Evolutionary conservation across 805 yeast species (phyloP).

Genomic region (Wickerhamiella cacticola): DNA sequence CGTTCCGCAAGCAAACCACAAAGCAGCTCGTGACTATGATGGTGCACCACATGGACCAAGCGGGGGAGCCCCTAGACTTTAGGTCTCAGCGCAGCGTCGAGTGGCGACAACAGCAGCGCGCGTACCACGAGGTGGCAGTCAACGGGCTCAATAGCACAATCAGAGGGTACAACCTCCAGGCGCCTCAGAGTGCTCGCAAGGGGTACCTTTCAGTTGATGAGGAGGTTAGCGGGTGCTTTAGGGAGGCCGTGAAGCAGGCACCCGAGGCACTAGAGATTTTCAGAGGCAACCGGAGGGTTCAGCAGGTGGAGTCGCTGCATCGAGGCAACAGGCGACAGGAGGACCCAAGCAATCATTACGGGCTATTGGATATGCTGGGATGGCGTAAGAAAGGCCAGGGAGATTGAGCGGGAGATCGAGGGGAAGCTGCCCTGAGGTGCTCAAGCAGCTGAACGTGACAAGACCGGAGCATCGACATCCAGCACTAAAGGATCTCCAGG

Average conservation of each 20-base stretch:
- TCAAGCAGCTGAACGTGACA: too few species aligned
- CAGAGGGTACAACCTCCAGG: conserved; percentile 50
- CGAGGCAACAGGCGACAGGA: conserved; percentile 19
- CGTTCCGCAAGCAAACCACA: conserved; percentile 35
- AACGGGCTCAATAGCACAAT: conserved; percentile 37
- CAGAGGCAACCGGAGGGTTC: conserved; percentile 15
- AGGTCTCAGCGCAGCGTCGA: conserved; percentile 14
- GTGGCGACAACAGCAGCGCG: conserved; percentile 33
- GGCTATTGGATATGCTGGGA: conserved; percentile 14
- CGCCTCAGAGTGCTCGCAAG: conserved; percentile 48
- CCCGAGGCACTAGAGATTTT: conserved; percentile 12
- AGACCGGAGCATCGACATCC: too few species aligned
- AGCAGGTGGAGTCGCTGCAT: conserved; percentile 15
- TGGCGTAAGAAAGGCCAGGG: too few species aligned
- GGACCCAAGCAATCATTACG: conserved; percentile 25
- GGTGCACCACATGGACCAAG: conserved; percentile 17
- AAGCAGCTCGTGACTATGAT: conserved; percentile 23
- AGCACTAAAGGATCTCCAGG: too few species aligned
- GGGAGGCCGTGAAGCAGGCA: conserved; percentile 25
- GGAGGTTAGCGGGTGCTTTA: conserved; percentile 35
- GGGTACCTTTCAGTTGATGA: conserved; percentile 37
- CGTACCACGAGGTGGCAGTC: conserved; percentile 31
- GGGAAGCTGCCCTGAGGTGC: too few species aligned
- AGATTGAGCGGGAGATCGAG: too few species aligned
- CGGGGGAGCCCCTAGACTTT: not conserved